Percentiles rank a stretch among this genome's conserved stretches.
These are phyloP conservation scores for Fusarium sp. DNA, from an alignment of 2,329 filamentous ascomycete genomes.

Conservation along the genomic window DNA sequence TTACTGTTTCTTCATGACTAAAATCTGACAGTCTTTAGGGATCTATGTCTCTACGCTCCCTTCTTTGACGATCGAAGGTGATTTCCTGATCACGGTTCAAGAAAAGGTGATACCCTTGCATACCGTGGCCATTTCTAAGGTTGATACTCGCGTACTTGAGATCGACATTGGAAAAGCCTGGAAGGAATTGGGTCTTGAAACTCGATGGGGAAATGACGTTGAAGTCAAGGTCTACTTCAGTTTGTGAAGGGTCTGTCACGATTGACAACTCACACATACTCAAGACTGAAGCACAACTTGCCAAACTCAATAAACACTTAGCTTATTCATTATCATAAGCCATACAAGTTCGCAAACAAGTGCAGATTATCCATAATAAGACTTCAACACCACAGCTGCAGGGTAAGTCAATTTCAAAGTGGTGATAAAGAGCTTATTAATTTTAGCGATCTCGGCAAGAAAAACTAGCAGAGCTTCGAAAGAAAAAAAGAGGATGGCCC, in stretches of 20 bases:
- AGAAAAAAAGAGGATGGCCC: background rate
- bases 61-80: slow-evolving; percentile 65
- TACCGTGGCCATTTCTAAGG: slow-evolving; percentile 68
- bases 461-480: slow-evolving; percentile 6
- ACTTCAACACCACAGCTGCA: background rate
- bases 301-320: background rate
- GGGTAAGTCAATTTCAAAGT: background rate
- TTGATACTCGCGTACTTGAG: slow-evolving; percentile 71
- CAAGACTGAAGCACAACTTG: background rate
- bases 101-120: slow-evolving; percentile 74
- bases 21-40: slow-evolving; percentile 52
- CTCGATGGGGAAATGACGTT: slow-evolving; percentile 84
- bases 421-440: background rate
- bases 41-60: slow-evolving; percentile 80
- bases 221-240: slow-evolving; percentile 70
- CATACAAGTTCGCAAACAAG: background rate
- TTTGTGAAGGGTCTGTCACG: slow-evolving; percentile 39
- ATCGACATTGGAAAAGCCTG: slow-evolving; percentile 83
- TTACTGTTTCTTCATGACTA: background rate
- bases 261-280: background rate
- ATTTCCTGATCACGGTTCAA: slow-evolving; percentile 80
- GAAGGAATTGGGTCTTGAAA: slow-evolving; percentile 74
- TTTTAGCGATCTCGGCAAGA: background rate
- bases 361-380: background rate
- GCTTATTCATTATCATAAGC: background rate